These are phyloP conservation scores for Pseudocercospora fijiensis DNA, from an alignment of 2,329 filamentous ascomycete genomes.

Conservation along the genomic window DNA sequence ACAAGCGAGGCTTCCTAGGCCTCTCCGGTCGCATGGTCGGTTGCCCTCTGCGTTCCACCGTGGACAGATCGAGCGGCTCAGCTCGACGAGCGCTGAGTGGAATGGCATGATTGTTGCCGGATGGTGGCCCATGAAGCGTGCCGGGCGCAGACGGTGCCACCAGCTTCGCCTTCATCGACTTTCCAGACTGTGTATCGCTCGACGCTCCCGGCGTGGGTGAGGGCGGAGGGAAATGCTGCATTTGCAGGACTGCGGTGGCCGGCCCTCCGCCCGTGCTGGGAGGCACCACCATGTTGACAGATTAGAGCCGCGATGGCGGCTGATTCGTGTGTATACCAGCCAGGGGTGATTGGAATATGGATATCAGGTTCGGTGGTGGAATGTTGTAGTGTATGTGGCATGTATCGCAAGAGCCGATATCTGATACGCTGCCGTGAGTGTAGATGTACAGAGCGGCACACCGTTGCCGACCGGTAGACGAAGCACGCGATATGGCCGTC, in stretches of 20 bases:
- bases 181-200: constrained; percentile 14
- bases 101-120: constrained; percentile 46
- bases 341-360: not conserved
- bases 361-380: not conserved
- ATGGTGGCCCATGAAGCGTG: constrained; percentile 40
- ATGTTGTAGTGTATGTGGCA: not conserved
- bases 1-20: constrained; percentile 56
- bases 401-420: constrained; percentile 3
- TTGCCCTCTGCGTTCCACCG: constrained; percentile 87
- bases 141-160: constrained; percentile 29
- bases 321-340: not conserved
- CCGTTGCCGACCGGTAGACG: not conserved
- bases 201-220: constrained; percentile 22
- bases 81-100: constrained; percentile 65
- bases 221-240: constrained; percentile 12
- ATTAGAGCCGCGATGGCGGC: constrained; percentile 16
- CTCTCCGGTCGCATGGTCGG: constrained; percentile 66
- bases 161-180: constrained; percentile 24
- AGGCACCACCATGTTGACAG: constrained; percentile 34
- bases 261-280: constrained; percentile 30
- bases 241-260: constrained; percentile 14
- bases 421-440: not conserved
- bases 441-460: not conserved
- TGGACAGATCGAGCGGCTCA: constrained; percentile 75
- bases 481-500: not conserved